Base-by-base conservation (phyloP, 2,329 filamentous ascomycete genomes). In the Ophiostoma pallidulum region DNA sequence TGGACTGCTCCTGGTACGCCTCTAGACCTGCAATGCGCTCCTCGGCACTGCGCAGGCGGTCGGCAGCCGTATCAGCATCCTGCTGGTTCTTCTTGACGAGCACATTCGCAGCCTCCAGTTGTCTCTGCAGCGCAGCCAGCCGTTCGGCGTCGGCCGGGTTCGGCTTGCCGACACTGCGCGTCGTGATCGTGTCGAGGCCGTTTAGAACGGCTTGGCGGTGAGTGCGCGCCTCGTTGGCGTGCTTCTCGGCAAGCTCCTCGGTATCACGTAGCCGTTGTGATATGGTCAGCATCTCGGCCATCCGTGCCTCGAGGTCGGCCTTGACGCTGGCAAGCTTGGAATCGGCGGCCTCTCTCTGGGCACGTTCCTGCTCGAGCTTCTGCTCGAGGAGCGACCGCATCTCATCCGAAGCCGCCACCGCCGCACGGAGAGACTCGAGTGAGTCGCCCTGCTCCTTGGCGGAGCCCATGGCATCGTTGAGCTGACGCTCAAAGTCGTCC, bases 11-110 rank as follows among this genome's bases (percentile, higher is more conserved):
- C 66, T 98, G 92, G 63, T 97, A 97, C 24, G 89, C 87, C 64
- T 98, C 92, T 4, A 98, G 75, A 7, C 92, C 92, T 5, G 92
- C 94, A 62, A 98, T 97, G 36, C 92, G 82, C 68, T 97, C 94
- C 66, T 98, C 94, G 4, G 92, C 92, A 50, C 84, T 84, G 45
- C 92, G 84, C 45, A 98, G 73, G 62, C 90, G 94, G 60, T 96
- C 89, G 0, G 88, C 84, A 3, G 90, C 89, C 22, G 74, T 69
- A 62, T 98, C 88, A 1, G 90, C 91, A 50, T 94, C 90, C 51
- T 83, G 75, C 63, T 96, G 89, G 57, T 95, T 94, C 59, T 88
- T 88, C 63, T 84, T 86, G 24, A 90, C 88, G 62, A 97, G 69
- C 2, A 73, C 74, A 58, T 87, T 94, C 14, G 91, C 86, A 37